phyloP scores from a whole-genome alignment of 78 protist genomes.

The Dictyostelium brefeldianum region DNA sequence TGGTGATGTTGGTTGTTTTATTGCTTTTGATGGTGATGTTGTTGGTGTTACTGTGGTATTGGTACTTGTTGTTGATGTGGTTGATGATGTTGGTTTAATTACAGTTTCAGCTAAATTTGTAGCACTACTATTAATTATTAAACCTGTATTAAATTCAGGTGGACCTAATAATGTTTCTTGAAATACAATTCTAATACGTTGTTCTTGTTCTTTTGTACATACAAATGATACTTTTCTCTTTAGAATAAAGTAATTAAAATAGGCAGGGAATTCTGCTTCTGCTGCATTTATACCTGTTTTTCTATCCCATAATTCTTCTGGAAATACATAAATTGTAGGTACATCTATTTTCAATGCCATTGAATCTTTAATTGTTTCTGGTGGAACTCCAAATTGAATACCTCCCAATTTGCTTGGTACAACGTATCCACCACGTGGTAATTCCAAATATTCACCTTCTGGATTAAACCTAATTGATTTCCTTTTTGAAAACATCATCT shows the following conservation, averaged over 20 bases:
- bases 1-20: background rate
- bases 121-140: background rate
- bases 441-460: conserved; percentile 18
- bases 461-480: conserved; percentile 51
- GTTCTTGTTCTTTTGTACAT: conserved; percentile 57
- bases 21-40: background rate
- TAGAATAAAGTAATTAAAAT: conserved; percentile 70
- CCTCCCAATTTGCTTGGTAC: conserved; percentile 64
- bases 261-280: conserved; percentile 85
- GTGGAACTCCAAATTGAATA: conserved; percentile 89
- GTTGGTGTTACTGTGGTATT: background rate
- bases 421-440: conserved; percentile 79
- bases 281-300: conserved; percentile 77
- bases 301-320: conserved; percentile 74
- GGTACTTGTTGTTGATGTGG: background rate
- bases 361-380: conserved; percentile 90
- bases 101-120: background rate
- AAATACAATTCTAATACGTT: conserved; percentile 57
- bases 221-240: conserved; percentile 69
- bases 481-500: conserved; percentile 45
- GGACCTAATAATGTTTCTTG: conserved; percentile 86
- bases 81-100: background rate
- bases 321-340: conserved; percentile 73
- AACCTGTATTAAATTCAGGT: conserved; percentile 12
- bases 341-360: conserved; percentile 80